Base-by-base conservation (phyloP, 306 rosid genomes). In the Begonia peltatifolia region DNA sequence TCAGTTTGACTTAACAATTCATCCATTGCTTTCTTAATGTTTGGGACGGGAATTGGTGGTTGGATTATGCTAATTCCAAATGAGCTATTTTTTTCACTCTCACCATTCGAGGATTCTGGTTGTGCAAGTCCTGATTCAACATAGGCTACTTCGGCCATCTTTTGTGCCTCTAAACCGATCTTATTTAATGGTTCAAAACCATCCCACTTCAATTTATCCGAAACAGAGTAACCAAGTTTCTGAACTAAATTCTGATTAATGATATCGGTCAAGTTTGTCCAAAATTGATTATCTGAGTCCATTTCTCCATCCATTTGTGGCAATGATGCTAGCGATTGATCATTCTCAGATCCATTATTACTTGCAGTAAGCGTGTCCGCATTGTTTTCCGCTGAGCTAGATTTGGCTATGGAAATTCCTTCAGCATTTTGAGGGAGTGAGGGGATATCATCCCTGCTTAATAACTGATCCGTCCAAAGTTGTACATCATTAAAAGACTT, bases 71-170 rank as follows among this genome's bases (percentile, higher is more conserved):
- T 69, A 66, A 64, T 63, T 70, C 71, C 64, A 71, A 72, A 57
- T n/a, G 68, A 69, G 60, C 46, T 63, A 52, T 59, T 60, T 76
- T 67, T 71, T 52, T 70, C 67, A 9, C 50, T 49, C 46, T 62
- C 64, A 52, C 20, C 74, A 51, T 68, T 83, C 41, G 61, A 36
- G 46, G 69, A 71, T 64, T 65, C 82, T 51, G 94, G 79, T 35
- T 75, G 60, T 61, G 95, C 97, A 70, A 89, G 95, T 65, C 97
- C 97, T 2, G 95, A 82, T 76, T 82, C 79, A 58, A 89, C 57
- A 60, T 84, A 89, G 54, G 66, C 36, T 57, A 72, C 73, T 62
- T 89, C 97, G 6, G 97, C 95, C 58, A 61, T 65, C 71, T 73
- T 69, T 68, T 44, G 81, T 1, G 94, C 84, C 72, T 89, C 95